Base-by-base conservation (phyloP, 2,329 filamentous ascomycete genomes). In the Fusarium bulbicola region DNA sequence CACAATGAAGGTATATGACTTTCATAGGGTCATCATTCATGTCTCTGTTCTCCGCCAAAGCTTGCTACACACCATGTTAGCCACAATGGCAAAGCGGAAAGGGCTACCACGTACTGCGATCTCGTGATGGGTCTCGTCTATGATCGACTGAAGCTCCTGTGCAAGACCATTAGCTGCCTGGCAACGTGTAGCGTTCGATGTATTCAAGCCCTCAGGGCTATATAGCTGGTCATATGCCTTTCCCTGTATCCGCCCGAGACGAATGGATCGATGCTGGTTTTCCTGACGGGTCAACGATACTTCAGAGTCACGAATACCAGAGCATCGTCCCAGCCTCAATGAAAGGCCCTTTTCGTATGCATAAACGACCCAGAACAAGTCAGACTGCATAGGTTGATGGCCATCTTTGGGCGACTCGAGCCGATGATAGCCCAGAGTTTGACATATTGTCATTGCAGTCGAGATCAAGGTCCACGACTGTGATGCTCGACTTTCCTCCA, bases 391-490 rank as follows among this genome's bases (percentile, higher is more conserved):
- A 3, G 6, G 6, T 5, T 30, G 34, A 50, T 16, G 14, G 4
- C 5, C 6, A 1, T 14, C 45, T 16, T 37, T 36, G 13, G 10
- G 4, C 7, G 6, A 21, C 16, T 46, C 32, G 2, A 43, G 45
- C 5, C 74, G 77, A 67, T 83, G 81, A 28, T 81, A 81, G 18
- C 80, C 77, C 3, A 83, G 57, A 1, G 78, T 81, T 28, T 81
- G 77, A 39, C 80, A 83, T 9, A 80, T 59, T 39, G 77, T 78
- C 14, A 78, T 68, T 10, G 82, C 82, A n/a, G 72, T 72, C 7
- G 82, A 82, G 28, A 84, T 81, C n/a, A 81, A 77, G 7, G 70
- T 80, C 78, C 81, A 84, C 21, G 81, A 81, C 39, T 75, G 52
- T 21, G 74, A 73, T 10, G 78, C 76, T 49, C 77, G 81, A 1